These are phyloP conservation scores for Nakazawaea sp. DNA, from an alignment of 805 yeast genomes.

Conservation along the genomic window DNA sequence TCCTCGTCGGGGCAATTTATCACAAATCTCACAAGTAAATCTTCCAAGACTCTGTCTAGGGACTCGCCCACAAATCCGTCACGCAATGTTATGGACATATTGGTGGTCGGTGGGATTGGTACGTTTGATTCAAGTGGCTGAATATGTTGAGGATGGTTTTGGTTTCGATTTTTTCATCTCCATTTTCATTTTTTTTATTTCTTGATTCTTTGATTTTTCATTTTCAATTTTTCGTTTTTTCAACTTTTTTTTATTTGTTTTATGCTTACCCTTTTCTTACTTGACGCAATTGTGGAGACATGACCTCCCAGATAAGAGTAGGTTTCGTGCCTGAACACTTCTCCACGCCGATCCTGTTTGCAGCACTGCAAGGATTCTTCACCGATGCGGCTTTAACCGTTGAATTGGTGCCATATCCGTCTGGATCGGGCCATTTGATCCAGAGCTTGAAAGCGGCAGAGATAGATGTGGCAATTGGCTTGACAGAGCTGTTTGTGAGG, in stretches of 20 bases:
- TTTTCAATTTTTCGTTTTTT: too few relatives aligned
- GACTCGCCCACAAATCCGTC: constrained; percentile 54
- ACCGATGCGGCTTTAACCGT: constrained; percentile 41
- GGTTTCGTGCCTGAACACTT: constrained; percentile 93
- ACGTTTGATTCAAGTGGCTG: too few relatives aligned
- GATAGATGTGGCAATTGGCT: constrained; percentile 78
- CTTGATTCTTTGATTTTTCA: too few relatives aligned
- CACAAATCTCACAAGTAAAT: constrained; percentile 81
- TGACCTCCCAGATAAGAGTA: too few relatives aligned
- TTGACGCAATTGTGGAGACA: too few relatives aligned
- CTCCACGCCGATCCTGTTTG: constrained; percentile 78
- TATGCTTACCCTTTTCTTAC: too few relatives aligned
- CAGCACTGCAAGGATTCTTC: constrained; percentile 53
- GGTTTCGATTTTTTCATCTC: not conserved
- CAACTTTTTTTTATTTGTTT: too few relatives aligned
- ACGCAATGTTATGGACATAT: constrained; percentile 28
- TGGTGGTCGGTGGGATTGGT: constrained; percentile 63
- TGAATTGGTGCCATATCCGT: constrained; percentile 63
- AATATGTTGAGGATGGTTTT: not conserved
- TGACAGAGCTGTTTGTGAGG: constrained; percentile 86
- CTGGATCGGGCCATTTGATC: constrained; percentile 86
- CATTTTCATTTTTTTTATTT: too few relatives aligned
- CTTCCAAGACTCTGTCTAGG: constrained; percentile 72
- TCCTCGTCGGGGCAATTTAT: constrained; percentile 92
- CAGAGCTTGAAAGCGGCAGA: constrained; percentile 57